These are phyloP conservation scores for Globisporangium carolinianum DNA, from an alignment of 352 stramenopile genomes.

Conservation along the genomic window DNA sequence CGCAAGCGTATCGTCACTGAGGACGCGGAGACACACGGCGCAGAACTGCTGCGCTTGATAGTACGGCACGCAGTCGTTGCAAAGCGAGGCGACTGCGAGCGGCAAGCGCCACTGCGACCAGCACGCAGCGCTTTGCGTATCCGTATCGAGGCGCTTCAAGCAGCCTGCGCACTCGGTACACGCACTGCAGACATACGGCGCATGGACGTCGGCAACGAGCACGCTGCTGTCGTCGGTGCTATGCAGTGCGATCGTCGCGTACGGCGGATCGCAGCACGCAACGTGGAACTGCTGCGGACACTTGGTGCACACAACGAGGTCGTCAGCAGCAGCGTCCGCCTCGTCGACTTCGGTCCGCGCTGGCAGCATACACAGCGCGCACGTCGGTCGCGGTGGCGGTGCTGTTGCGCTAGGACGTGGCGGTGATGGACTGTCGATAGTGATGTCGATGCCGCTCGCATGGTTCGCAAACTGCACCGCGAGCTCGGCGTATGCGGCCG, in stretches of 20 bases:
- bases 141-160: conserved; percentile 3
- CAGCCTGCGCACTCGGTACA: conserved; percentile 68
- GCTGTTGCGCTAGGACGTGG: background rate
- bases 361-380: conserved; percentile 20
- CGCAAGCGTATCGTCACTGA: conserved; percentile 35
- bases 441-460: background rate
- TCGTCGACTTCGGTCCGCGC: background rate
- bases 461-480: conserved; percentile 6
- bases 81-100: conserved; percentile 57
- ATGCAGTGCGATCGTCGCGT: conserved; percentile 47
- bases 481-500: conserved; percentile 6
- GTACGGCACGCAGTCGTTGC: conserved; percentile 44
- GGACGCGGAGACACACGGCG: conserved; percentile 47
- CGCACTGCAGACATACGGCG: conserved; percentile 63
- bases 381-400: background rate
- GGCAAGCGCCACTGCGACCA: conserved; percentile 78
- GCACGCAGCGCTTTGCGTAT: background rate
- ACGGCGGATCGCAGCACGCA: conserved; percentile 73
- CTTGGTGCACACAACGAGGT: conserved; percentile 47
- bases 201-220: conserved; percentile 51
- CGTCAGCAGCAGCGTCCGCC: conserved; percentile 13
- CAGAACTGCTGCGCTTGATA: conserved; percentile 74
- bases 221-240: conserved; percentile 46
- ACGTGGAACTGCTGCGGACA: conserved; percentile 51
- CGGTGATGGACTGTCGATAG: background rate